phyloP scores from a whole-genome alignment of 1,139 yeast genomes.

The Yamadazyma jaroonii region DNA sequence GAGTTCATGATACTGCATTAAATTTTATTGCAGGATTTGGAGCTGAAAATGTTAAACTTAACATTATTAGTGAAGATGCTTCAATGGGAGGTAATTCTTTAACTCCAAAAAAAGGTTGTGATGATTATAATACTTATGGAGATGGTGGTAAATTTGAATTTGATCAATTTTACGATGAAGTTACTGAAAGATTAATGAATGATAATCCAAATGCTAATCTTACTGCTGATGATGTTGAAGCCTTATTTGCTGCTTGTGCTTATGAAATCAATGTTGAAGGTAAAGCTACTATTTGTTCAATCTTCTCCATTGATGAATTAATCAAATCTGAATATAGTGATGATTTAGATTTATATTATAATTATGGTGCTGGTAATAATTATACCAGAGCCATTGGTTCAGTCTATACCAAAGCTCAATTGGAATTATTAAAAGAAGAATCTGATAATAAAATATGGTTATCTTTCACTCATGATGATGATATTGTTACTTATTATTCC shows the following conservation, averaged over 20 bases:
- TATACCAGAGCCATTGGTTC: slow-evolving; percentile 44
- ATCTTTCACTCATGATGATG: slow-evolving; percentile 61
- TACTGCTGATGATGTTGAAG: slow-evolving; percentile 37
- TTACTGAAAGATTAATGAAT: slow-evolving; percentile 34
- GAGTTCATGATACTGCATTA: slow-evolving; percentile 28
- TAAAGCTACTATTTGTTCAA: slow-evolving; percentile 43
- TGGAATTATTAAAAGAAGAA: slow-evolving; percentile 33
- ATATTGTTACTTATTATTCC: slow-evolving; percentile 47
- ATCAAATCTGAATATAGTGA: slow-evolving; percentile 38
- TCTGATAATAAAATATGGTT: slow-evolving; percentile 33
- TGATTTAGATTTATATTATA: slow-evolving; percentile 46
- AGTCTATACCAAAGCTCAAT: slow-evolving; percentile 47
- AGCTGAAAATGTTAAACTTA: slow-evolving; percentile 24
- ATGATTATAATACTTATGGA: slow-evolving; percentile 9
- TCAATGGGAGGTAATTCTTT: slow-evolving; percentile 35
- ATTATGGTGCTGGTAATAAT: slow-evolving; percentile 50
- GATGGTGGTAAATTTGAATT: slow-evolving; percentile 6
- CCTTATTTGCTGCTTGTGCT: slow-evolving; percentile 47
- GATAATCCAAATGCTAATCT: slow-evolving; percentile 36
- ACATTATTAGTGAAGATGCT: slow-evolving; percentile 25
- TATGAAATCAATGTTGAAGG: slow-evolving; percentile 55
- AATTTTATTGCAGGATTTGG: slow-evolving; percentile 35
- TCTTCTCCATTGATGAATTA: slow-evolving; percentile 51
- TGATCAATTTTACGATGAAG: slow-evolving; percentile 29
- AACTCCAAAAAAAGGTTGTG: slow-evolving; percentile 27